Evolutionary conservation across 768 basidiomycete species (phyloP), one percentile per base, ranked within the genome.

Genomic region (Lepiota subincarnata): DNA sequence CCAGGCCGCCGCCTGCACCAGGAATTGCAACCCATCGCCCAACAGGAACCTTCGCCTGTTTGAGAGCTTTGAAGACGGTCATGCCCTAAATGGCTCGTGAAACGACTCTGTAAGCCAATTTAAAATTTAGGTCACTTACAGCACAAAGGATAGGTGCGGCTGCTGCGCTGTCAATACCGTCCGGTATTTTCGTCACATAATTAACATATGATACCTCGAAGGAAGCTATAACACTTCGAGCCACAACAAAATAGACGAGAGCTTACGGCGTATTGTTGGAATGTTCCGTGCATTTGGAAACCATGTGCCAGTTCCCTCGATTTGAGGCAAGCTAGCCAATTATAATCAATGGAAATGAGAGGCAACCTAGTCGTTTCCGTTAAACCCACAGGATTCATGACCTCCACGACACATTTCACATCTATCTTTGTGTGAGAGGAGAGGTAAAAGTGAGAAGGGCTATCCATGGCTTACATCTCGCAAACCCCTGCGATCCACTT

Each of bases 21-120:
- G 87, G 82, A 47, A 92, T 71, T 16, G 83, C 85, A 56, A 90
- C 73, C 82, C 83, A 89, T 50, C 95, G 82, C 20, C 90, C 87
- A 6, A 83, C 77, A 26, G 68, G 73, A 7, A 82, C 76, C 47
- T 78, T 70, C 44, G 80, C 77, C 64, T 85, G 76, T 67, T 92
- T 93, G 61, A 95, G 70, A 0, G 90, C 92, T 52, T 88, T 85
- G 64, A 91, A 95, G 1, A 89, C 89, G 2, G 92, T 94, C 16
- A 95, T 72, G 44, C 89, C 89, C 84, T 86, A 45, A 1, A 47
- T 6, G 37, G 6, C 10, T 1, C 13, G 46, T 13, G 41, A 22
- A 2, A 48, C 48, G 57, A 12, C 24, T n/a, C 7, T 36, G 35
- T 26, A 41, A 20, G 42, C 13, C 28, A n/a, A 20, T 43, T 35